Evolutionary conservation across 805 yeast species (phyloP).

Genomic region (Candida arabinofermentans): DNA sequence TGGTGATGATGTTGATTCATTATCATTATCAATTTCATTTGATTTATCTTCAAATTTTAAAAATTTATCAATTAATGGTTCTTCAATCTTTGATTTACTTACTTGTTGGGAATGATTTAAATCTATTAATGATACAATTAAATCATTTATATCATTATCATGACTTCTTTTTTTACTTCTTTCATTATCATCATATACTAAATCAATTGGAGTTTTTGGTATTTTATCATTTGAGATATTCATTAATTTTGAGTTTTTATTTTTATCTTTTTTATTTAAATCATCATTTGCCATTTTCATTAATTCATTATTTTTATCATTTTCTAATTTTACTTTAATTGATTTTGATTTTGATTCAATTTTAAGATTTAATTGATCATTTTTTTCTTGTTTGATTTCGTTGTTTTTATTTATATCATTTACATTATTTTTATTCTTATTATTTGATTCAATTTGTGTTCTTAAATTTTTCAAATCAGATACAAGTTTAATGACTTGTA

Average conservation of each 20-base stretch:
- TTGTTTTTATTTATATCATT: background rate
- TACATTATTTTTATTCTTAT: background rate
- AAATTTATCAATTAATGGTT: conserved; percentile 9
- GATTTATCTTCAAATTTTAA: conserved; percentile 7
- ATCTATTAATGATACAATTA: conserved; percentile 32
- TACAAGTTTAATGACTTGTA: conserved; percentile 42
- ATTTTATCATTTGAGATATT: no score
- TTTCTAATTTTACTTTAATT: no score
- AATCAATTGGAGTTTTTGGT: no score
- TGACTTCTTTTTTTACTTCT: conserved; percentile 27
- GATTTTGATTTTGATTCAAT: no score
- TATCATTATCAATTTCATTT: background rate
- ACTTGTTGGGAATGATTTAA: conserved; percentile 27
- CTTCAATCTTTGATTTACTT: conserved; percentile 3
- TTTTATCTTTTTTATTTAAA: no score
- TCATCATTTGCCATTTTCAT: no score
- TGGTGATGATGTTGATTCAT: background rate
- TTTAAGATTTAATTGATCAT: no score
- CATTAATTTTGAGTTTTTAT: no score
- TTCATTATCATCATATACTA: no score
- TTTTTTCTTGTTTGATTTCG: background rate
- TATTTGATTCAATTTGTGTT: conserved; percentile 13
- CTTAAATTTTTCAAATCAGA: conserved; percentile 38
- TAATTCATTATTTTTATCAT: no score
- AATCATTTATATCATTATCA: conserved; percentile 34